Percentiles rank a stretch among this genome's conserved stretches.
These are phyloP conservation scores for Diplogelasinospora grovesii DNA, from an alignment of 495 filamentous ascomycete genomes.

Conservation along the genomic window DNA sequence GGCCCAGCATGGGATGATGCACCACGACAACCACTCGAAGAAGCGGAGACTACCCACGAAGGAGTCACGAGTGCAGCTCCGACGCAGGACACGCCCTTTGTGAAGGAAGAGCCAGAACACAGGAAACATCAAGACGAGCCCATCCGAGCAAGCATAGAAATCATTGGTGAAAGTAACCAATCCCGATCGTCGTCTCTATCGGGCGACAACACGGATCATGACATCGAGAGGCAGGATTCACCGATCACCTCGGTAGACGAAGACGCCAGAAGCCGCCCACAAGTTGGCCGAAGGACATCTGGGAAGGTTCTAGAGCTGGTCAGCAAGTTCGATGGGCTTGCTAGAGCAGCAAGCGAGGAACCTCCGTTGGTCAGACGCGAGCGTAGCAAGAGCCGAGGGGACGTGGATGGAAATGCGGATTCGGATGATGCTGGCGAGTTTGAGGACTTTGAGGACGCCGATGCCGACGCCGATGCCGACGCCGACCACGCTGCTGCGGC, in stretches of 20 bases:
- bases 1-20: too few species aligned
- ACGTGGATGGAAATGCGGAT: conserved; percentile 3
- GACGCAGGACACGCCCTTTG: neutral
- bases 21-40: too few species aligned
- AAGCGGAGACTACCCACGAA: too few species aligned
- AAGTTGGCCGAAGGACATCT: conserved; percentile 23
- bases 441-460: conserved; percentile 47
- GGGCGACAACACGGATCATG: conserved; percentile 34
- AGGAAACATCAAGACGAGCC: conserved; percentile 1
- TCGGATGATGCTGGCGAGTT: conserved; percentile 37
- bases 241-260: conserved; percentile 51
- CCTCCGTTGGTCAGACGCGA: conserved; percentile 7
- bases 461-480: conserved; percentile 26
- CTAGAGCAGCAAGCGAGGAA: conserved; percentile 30
- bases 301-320: conserved; percentile 43
- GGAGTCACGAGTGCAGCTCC: too few species aligned
- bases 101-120: neutral
- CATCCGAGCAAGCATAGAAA: conserved; percentile 12
- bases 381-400: conserved; percentile 12
- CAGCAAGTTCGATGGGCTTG: conserved; percentile 39
- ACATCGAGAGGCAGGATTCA: conserved; percentile 36
- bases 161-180: conserved; percentile 11
- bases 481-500: neutral
- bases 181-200: conserved; percentile 33
- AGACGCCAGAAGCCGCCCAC: conserved; percentile 28